A percentile compares a stretch with the other conserved stretches of the same genome.
Conservation (phyloP, 768 basidiomycete species). For the Hysterangium stoloniferum region DNA sequence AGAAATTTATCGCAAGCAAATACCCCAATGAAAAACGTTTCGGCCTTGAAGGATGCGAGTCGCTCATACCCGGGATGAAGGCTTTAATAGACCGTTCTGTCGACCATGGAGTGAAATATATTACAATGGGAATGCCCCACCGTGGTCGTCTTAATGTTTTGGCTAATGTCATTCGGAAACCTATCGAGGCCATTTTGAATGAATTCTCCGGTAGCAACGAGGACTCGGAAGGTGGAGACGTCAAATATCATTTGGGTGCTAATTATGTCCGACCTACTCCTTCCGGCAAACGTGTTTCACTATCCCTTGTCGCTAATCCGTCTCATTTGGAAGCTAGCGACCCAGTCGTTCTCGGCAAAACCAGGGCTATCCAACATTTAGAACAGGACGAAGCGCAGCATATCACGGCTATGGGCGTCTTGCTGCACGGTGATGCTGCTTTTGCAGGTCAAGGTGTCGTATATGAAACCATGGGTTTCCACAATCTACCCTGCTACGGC, state of each 20-base stretch:
- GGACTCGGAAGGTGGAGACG: conserved; percentile 86
- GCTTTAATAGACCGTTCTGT: conserved; percentile 98
- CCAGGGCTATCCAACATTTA: conserved; percentile 92
- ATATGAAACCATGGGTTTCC: conserved; percentile 99
- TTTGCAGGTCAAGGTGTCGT: conserved; percentile 98
- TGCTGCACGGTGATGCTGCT: conserved; percentile 96
- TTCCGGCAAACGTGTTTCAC: conserved; percentile 93
- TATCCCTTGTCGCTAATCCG: conserved; percentile 97
- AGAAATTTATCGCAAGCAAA: conserved; percentile 97
- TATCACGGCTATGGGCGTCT: conserved; percentile 85
- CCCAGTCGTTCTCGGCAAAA: conserved; percentile 98
- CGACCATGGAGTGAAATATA: conserved; percentile 89
- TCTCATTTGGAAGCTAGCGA: conserved; percentile 97
- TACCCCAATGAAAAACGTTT: conserved; percentile 99
- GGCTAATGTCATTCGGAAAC: conserved; percentile 97
- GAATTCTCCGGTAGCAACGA: conserved; percentile 78
- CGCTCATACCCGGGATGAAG: conserved; percentile 98
- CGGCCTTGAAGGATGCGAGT: conserved; percentile 96
- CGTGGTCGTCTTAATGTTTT: conserved; percentile 97
- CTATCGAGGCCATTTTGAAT: conserved; percentile 94
- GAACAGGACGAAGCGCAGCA: conserved; percentile 79
- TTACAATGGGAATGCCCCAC: conserved; percentile 99
- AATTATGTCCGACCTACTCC: conserved; percentile 98
- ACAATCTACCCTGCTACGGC: conserved; percentile 90
- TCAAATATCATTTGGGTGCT: conserved; percentile 98